Conservation (phyloP, 306 rosid genomes). For the Sechiopsis laciniata region DNA sequence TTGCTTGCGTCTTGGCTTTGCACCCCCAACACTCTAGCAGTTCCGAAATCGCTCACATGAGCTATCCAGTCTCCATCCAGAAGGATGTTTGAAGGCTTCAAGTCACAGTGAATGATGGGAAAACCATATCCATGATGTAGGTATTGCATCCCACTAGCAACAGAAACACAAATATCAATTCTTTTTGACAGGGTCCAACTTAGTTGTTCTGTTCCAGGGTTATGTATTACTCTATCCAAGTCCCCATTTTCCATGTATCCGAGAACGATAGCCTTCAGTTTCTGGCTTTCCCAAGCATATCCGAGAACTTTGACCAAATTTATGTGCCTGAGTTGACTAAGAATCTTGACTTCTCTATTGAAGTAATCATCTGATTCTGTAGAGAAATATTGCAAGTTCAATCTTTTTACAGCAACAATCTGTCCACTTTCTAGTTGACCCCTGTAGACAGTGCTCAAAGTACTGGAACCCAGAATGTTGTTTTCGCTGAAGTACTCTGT, state of each 20-base stretch:
- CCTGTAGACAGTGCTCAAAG: not conserved
- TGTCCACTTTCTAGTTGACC: constrained; percentile 53
- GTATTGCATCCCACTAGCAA: constrained; percentile 73
- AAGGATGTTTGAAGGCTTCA: constrained; percentile 84
- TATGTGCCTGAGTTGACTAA: constrained; percentile 69
- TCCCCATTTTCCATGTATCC: constrained; percentile 75
- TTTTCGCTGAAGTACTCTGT: constrained; percentile 31
- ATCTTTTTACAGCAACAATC: constrained; percentile 53
- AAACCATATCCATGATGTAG: constrained; percentile 63
- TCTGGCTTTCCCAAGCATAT: constrained; percentile 80
- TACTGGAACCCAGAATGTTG: too few relatives aligned
- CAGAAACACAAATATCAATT: constrained; percentile 44
- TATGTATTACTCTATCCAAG: constrained; percentile 63
- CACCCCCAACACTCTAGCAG: constrained; percentile 78
- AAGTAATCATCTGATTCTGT: constrained; percentile 57
- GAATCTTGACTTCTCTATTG: constrained; percentile 59
- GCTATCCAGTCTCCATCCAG: constrained; percentile 67
- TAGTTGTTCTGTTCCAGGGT: constrained; percentile 30
- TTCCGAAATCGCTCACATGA: constrained; percentile 89
- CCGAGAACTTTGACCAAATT: constrained; percentile 81
- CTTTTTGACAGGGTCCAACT: constrained; percentile 60
- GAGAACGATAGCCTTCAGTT: constrained; percentile 73
- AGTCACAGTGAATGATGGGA: constrained; percentile 78
- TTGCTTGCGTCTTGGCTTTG: constrained; percentile 49
- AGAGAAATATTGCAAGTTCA: constrained; percentile 63